Evolutionary conservation across 768 basidiomycete species (phyloP).

Genomic region (Lenzites betulinus): DNA sequence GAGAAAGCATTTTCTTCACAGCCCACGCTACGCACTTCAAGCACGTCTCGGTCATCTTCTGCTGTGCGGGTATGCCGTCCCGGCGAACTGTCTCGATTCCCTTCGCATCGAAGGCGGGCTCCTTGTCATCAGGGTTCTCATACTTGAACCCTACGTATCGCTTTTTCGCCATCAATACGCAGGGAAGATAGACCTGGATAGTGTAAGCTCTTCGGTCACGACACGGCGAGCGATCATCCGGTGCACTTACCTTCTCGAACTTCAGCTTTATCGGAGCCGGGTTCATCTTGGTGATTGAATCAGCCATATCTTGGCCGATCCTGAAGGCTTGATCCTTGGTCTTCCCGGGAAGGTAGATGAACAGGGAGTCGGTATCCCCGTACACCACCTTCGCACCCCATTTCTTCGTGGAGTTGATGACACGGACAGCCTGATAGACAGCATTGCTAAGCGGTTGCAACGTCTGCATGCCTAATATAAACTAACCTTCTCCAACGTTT

Average conservation of each 20-base stretch:
- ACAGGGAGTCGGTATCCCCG: slow-evolving; percentile 96
- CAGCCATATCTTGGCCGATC: slow-evolving; percentile 92
- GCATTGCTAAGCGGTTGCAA: not conserved
- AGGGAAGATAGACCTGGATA: slow-evolving; percentile 86
- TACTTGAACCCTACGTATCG: slow-evolving; percentile 98
- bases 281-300: slow-evolving; percentile 81
- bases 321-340: slow-evolving; percentile 93
- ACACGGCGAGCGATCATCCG: not conserved
- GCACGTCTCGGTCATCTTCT: slow-evolving; percentile 89
- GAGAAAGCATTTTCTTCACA: not conserved
- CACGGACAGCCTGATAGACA: slow-evolving; percentile 66
- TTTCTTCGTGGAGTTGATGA: slow-evolving; percentile 73
- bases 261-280: slow-evolving; percentile 93
- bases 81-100: slow-evolving; percentile 96
- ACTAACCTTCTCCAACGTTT: slow-evolving; percentile 88
- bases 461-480: not conserved
- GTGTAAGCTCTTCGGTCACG: not conserved
- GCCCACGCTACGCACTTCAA: slow-evolving; percentile 64
- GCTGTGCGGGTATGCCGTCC: slow-evolving; percentile 88
- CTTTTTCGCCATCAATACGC: slow-evolving; percentile 96
- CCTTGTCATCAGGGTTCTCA: slow-evolving; percentile 76
- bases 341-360: slow-evolving; percentile 87
- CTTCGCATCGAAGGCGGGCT: slow-evolving; percentile 91
- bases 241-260: slow-evolving; percentile 82
- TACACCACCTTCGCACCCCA: slow-evolving; percentile 94